Evolutionary conservation across 2,329 filamentous ascomycete genomes (phyloP).

Genomic region (Neofusicoccum sp.): DNA sequence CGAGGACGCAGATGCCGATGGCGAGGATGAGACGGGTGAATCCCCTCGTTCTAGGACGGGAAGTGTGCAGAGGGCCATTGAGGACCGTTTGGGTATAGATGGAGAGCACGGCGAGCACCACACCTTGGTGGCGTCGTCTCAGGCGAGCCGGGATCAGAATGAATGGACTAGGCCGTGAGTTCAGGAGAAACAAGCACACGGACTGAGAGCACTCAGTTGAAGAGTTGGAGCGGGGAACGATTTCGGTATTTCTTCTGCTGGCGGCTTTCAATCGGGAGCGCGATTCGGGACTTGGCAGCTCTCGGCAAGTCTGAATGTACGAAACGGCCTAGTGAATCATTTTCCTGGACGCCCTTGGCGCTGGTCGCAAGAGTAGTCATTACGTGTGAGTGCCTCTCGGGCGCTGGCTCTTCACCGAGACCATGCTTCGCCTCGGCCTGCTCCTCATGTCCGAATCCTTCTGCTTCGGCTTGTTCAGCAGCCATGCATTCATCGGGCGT

Average conservation of each 20-base stretch:
- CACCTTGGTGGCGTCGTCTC: constrained; percentile 3
- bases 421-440: constrained; percentile 72
- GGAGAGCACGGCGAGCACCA: constrained; percentile 12
- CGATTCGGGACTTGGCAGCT: neutral
- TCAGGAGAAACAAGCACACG: neutral
- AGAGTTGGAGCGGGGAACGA: neutral
- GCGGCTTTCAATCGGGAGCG: neutral
- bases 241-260: neutral
- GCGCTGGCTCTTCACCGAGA: constrained; percentile 35
- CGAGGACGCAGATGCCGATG: neutral
- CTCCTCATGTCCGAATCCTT: constrained; percentile 52
- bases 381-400: neutral
- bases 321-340: neutral
- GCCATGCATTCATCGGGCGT: constrained; percentile 71
- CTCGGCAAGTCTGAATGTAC: neutral
- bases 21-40: neutral
- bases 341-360: neutral
- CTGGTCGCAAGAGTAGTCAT: neutral
- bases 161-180: neutral
- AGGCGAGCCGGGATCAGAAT: neutral
- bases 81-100: neutral
- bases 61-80: constrained; percentile 9
- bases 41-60: neutral
- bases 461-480: constrained; percentile 59
- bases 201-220: neutral